phyloP scores from a whole-genome alignment of 2,329 filamentous ascomycete species.

The Apiospora arundinis region DNA sequence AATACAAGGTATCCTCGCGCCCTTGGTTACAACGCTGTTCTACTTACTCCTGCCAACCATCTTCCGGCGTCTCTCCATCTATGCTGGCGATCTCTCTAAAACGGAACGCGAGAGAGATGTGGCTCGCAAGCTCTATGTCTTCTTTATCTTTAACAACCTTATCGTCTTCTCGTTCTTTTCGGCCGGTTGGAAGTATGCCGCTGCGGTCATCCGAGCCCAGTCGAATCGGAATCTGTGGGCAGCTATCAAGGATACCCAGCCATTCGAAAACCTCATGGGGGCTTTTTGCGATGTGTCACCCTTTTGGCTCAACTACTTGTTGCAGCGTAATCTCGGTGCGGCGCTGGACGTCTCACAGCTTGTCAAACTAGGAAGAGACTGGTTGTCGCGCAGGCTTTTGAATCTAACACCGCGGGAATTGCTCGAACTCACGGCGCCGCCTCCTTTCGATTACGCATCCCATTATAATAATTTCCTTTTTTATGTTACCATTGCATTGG shows the following conservation, averaged over 20 bases:
- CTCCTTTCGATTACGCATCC: slow-evolving; percentile 89
- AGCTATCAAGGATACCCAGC: slow-evolving; percentile 68
- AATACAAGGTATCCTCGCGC: slow-evolving; percentile 89
- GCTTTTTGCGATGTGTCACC: slow-evolving; percentile 82
- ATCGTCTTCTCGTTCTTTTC: slow-evolving; percentile 94
- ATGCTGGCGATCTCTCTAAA: slow-evolving; percentile 88
- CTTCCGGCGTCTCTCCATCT: slow-evolving; percentile 85
- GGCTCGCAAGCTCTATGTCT: slow-evolving; percentile 86
- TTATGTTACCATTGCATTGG: slow-evolving; percentile 90
- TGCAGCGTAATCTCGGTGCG: slow-evolving; percentile 91
- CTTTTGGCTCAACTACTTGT: slow-evolving; percentile 93
- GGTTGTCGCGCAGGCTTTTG: slow-evolving; percentile 82
- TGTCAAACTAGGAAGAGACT: slow-evolving; percentile 81
- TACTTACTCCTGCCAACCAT: slow-evolving; percentile 89
- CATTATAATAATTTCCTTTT: slow-evolving; percentile 99
- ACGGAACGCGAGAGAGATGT: slow-evolving; percentile 92
- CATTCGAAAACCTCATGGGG: slow-evolving; percentile 76
- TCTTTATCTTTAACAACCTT: slow-evolving; percentile 98
- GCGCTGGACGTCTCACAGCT: slow-evolving; percentile 91
- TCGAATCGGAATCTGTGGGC: slow-evolving; percentile 68
- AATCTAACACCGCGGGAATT: slow-evolving; percentile 84
- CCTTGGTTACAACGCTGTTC: slow-evolving; percentile 83
- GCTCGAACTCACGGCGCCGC: slow-evolving; percentile 92
- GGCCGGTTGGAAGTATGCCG: slow-evolving; percentile 76
- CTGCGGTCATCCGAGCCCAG: slow-evolving; percentile 64